Conservation (phyloP, 208 protist species). For the Wallacemonas rigidus region DNA sequence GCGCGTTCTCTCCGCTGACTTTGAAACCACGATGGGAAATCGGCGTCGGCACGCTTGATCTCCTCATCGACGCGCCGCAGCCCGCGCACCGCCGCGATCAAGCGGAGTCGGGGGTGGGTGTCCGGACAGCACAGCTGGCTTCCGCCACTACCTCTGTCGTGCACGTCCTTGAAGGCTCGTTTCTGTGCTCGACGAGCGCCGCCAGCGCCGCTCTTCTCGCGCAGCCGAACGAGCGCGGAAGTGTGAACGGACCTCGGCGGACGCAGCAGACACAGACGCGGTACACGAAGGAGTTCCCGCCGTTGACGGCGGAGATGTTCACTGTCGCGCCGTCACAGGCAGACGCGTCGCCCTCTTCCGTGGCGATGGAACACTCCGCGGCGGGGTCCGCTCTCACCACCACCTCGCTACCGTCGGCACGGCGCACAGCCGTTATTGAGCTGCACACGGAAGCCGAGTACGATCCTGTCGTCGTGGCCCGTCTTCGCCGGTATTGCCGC, state of each 20-base stretch:
- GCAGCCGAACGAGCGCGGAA: neutral
- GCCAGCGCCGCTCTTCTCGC: neutral
- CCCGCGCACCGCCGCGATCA: too few relatives aligned
- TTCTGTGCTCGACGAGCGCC: neutral
- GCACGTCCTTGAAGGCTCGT: neutral
- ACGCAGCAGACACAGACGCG: slow-evolving; percentile 17
- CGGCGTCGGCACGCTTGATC: too few relatives aligned
- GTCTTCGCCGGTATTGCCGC: slow-evolving; percentile 39
- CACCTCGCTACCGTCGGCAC: neutral
- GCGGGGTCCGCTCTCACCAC: neutral
- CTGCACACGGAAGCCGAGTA: slow-evolving; percentile 46
- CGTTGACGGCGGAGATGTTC: slow-evolving; percentile 2
- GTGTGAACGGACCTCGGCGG: neutral
- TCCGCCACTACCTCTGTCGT: too few relatives aligned
- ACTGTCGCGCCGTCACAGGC: neutral
- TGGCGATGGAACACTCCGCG: neutral
- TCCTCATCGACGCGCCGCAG: too few relatives aligned
- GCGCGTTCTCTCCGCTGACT: too few relatives aligned
- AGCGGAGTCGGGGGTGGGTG: too few relatives aligned
- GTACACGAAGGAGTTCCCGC: neutral
- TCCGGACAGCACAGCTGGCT: too few relatives aligned
- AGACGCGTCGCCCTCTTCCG: neutral
- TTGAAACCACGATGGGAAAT: too few relatives aligned
- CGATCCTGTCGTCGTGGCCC: slow-evolving; percentile 33
- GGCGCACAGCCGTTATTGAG: slow-evolving; percentile 41